Evolutionary conservation across 108 stramenopile species (phyloP).

Genomic region (Fragilariopsis cylindrus): DNA sequence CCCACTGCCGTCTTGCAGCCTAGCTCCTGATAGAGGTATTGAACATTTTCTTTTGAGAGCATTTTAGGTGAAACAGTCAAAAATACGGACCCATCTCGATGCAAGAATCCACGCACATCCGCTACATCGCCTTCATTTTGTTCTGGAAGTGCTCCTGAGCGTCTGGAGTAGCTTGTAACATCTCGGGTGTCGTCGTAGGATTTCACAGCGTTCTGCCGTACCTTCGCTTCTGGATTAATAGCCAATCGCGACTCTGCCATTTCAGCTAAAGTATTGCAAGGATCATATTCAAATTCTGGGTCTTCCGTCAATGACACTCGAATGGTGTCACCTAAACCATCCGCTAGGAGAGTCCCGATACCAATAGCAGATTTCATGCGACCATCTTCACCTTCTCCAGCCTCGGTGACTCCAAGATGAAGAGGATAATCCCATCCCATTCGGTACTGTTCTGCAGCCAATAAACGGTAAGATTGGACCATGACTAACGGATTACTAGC

Average conservation of each 20-base stretch:
- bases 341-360: constrained; percentile 93
- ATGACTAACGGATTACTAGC: constrained; percentile 97
- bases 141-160: constrained; percentile 70
- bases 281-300: constrained; percentile 94
- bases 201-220: constrained; percentile 66
- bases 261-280: constrained; percentile 89
- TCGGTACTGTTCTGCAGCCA: constrained; percentile 91
- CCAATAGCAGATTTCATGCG: constrained; percentile 98
- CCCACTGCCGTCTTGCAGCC: constrained; percentile 96
- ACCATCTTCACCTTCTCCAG: constrained; percentile 98
- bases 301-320: constrained; percentile 97
- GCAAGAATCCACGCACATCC: constrained; percentile 84
- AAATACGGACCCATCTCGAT: constrained; percentile 88
- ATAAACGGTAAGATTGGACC: constrained; percentile 94
- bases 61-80: constrained; percentile 74
- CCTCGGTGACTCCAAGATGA: constrained; percentile 97
- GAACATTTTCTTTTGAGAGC: constrained; percentile 75
- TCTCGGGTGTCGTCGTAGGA: constrained; percentile 85
- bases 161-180: constrained; percentile 70
- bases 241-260: constrained; percentile 78
- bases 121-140: constrained; percentile 79
- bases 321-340: constrained; percentile 96
- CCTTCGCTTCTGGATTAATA: constrained; percentile 63
- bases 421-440: constrained; percentile 96
- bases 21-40: constrained; percentile 84